phyloP scores from a whole-genome alignment of 257 asterid genomes.

The Handroanthus guayacan region DNA sequence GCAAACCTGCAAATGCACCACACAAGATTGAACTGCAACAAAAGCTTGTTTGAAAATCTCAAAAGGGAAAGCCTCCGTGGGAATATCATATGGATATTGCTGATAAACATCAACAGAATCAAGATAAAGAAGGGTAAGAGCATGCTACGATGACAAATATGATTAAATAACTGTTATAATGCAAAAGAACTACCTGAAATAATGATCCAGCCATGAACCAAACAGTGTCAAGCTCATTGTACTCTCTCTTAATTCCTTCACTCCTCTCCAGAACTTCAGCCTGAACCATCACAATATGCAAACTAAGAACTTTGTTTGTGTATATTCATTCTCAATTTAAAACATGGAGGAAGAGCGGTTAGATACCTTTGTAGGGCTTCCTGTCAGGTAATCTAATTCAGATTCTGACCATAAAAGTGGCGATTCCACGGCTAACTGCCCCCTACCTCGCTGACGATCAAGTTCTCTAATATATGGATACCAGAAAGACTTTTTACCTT shows the following conservation, averaged over 20 bases:
- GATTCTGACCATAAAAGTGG: constrained; percentile 96
- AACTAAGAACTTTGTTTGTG: constrained; percentile 29
- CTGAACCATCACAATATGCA: constrained; percentile 49
- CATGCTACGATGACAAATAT: neutral
- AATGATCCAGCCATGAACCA: constrained; percentile 99
- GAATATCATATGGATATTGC: constrained; percentile 99
- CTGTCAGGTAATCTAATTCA: constrained; percentile 82
- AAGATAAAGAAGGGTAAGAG: constrained; percentile 21
- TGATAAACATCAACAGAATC: constrained; percentile 46
- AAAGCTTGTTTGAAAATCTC: constrained; percentile 99
- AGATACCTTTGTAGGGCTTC: constrained; percentile 93
- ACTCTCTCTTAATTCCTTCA: constrained; percentile 94
- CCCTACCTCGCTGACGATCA: constrained; percentile 97
- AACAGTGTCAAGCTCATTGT: constrained; percentile 95
- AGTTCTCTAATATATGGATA: constrained; percentile 92
- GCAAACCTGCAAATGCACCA: constrained; percentile 97
- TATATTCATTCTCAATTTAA: constrained; percentile 32
- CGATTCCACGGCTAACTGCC: constrained; percentile 97
- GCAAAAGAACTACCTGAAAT: constrained; percentile 65
- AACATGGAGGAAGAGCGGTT: constrained; percentile 23
- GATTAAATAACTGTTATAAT: neutral
- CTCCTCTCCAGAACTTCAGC: constrained; percentile 82
- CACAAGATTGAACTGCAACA: constrained; percentile 98
- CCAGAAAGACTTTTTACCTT: constrained; percentile 95
- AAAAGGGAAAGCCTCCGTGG: constrained; percentile 95